Base-by-base conservation (phyloP, 768 basidiomycete genomes). In the Rhodotorula diobovata region DNA sequence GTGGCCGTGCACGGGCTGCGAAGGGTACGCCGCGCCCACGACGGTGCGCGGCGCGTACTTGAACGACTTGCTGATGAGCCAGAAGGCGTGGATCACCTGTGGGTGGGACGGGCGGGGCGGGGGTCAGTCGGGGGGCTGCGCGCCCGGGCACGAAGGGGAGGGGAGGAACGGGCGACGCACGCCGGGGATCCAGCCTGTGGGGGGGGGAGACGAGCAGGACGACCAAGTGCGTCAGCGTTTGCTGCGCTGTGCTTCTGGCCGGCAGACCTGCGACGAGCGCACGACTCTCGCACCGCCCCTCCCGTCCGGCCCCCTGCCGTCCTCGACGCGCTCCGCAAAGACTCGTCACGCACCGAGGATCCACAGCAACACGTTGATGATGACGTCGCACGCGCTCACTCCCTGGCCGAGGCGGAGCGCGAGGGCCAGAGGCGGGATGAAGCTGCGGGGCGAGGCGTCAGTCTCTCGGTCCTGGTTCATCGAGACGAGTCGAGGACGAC, bases 1-100 rank as follows among this genome's bases (percentile, higher is more conserved):
- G 14, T 7, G 41, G 41, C 18, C 32, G 32, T 30, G 53, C 53
- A 54, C 16, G 53, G 53, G 32, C 32, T 20, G 53, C 20, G 32
- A 32, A 8, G 9, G 25, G 41, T 43, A 43, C 2, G n/a, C n/a
- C 20, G 20, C 30, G 9, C 34, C 34, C 16, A 14, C 56, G 35
- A 20, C 56, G 25, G 25, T 28, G 23, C 25, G 48, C 48, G 23
- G 48, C 25, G 48, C 25, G 25, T 28, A 25, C 23, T 11, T 57
- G 48, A 60, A 58, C n/a, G 37, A 21, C 58, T 43, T 61, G 30
- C 37, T 21, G 43, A 67, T 61, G 32, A 54, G 4, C 58, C 59
- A 67, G 58, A 58, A 67, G 10, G 66, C 66, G 59, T 67, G 66
- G 34, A 67, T 34, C 21, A 67, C 59, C 51, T 53, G 51, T 16